Evolutionary conservation across 139 green algal species (phyloP), one percentile per base, ranked within the genome.

Genomic region (Micromonas commoda): DNA sequence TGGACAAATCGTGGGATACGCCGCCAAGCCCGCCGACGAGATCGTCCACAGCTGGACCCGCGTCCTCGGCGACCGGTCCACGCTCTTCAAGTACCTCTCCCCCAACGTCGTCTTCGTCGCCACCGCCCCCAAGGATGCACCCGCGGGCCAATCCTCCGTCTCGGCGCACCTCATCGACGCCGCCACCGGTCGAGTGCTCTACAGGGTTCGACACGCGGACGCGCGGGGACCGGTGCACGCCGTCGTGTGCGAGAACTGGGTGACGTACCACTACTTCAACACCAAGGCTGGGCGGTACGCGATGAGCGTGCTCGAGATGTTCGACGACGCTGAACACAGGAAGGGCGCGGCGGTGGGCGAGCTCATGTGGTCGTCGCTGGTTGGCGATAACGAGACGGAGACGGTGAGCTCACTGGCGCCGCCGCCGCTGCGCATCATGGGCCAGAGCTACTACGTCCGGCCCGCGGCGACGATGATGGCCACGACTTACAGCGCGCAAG

Each of bases 71-170:
- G 87, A 95, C 78, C 88, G 89, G 38, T 87, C 68, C 83, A 84
- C 97, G 67, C 89, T 95, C 75, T 92, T 93, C 86, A 96, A 95
- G 60, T 93, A 97, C 85, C 77, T 97, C 28, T 95, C 93, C 84
- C 90, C 89, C 73, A 98, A 97, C 86, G 86, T 85, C 3, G 67
- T 96, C 20, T 87, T 98, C n/a, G 77, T 97, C 23, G 93, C 89
- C 9, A 91, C 84, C 0, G 33, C 21, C 21, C 29, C 69, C 5
- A 57, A n/a, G n/a, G n/a, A n/a, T n/a, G n/a, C n/a, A n/a, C n/a
- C n/a, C n/a, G n/a, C n/a, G n/a, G n/a, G n/a, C n/a, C n/a, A n/a
- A n/a, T 26, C 26, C 39, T 84, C 77, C 0, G 75, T 85, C 2
- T 31, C 69, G 31, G 76, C 33, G 64, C 82, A 86, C 45, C 64